phyloP scores from a whole-genome alignment of 2,329 filamentous ascomycete species.

The Alternaria burnsii region DNA sequence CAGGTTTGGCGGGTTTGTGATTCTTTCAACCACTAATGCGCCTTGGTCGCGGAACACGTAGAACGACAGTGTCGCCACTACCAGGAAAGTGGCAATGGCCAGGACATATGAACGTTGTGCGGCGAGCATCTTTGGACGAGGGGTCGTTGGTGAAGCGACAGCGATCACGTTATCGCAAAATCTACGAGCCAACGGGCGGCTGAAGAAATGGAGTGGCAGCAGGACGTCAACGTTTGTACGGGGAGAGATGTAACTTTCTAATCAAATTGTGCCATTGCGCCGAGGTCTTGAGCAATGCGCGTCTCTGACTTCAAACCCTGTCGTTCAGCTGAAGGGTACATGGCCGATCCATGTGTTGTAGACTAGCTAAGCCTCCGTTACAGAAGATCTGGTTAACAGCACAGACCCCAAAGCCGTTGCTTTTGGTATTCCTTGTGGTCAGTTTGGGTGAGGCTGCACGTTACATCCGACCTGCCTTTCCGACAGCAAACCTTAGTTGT shows the following conservation, averaged over 20 bases:
- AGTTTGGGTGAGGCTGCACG: background rate
- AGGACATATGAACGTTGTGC: constrained; percentile 23
- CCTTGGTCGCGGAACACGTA: constrained; percentile 20
- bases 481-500: background rate
- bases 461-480: background rate
- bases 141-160: background rate
- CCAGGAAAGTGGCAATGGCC: constrained; percentile 21
- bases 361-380: background rate
- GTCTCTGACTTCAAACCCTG: background rate
- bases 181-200: background rate
- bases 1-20: constrained; percentile 19
- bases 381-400: background rate
- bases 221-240: background rate
- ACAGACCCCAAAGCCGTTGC: background rate
- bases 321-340: background rate
- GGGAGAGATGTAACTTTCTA: background rate
- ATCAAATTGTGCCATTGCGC: background rate
- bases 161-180: background rate
- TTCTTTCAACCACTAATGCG: constrained; percentile 1
- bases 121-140: constrained; percentile 23
- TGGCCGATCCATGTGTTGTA: background rate
- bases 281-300: constrained; percentile 1
- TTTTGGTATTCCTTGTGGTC: background rate
- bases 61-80: constrained; percentile 18
- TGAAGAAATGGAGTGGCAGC: background rate